Evolutionary conservation across 495 filamentous ascomycete genomes (phyloP), one percentile per base, ranked within the genome.

Genomic region (Aspergillus kassunensis): DNA sequence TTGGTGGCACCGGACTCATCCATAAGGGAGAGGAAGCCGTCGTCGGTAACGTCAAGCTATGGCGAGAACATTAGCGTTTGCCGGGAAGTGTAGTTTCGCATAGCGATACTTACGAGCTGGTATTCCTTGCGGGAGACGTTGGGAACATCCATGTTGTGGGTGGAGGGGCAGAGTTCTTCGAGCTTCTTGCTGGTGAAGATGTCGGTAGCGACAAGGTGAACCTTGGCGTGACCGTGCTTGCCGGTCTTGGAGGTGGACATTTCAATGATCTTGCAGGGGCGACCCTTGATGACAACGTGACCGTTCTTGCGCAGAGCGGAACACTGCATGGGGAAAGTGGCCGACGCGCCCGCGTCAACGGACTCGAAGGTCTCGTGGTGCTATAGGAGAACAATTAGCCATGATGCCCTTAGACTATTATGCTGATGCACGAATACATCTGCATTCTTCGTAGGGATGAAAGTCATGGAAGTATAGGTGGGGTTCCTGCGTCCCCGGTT

Each of bases 171-270:
- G 53, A 99, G 87, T 75, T 99, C 93, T 82, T 99, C 93, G 53
- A 93, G 79, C 84, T 99, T 99, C 89, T 97, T 97, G 82, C 82
- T 82, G 55, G 91, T 99, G 82, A 99, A 99, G 80, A 99, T 97
- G 70, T 99, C 93, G 70, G 92, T 84, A 67, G 89, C 93, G 64
- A 95, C 85, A 55, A 99, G 75, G 80, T 99, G 91, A 70, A 97
- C 93, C 86, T 99, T 99, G 74, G 93, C 93, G 86, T 99, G 93
- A 73, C 93, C 93, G 87, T 99, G 93, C 89, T 99, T 99, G 73
- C 93, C 93, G 57, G 93, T 99, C 90, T 99, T 99, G 69, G 93
- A 99, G 76, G 93, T 99, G 56, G 88, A 92, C 93, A 99, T 99
- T 67, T 97, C 93, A 72, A 97, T 89, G 64, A 99, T 99, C 86